These are phyloP conservation scores for Isochrysis galbana DNA, from an alignment of 78 protist species.

Conservation along the genomic window DNA sequence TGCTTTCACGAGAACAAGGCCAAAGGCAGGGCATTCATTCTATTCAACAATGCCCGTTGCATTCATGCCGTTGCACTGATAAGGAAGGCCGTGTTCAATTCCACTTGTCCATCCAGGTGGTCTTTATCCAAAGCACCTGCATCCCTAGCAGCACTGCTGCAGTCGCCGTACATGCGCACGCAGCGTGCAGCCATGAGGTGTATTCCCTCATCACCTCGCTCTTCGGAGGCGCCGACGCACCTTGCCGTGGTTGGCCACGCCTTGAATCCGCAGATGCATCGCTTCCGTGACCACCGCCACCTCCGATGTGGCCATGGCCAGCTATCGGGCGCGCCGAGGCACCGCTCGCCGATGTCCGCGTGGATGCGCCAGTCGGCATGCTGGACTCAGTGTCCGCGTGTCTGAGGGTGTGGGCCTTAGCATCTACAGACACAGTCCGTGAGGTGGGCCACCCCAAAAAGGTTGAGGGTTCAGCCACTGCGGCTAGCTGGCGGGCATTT, in stretches of 20 bases:
- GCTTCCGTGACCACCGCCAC: background rate
- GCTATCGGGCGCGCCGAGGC: too few relatives aligned
- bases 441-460: too few relatives aligned
- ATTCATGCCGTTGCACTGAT: too few relatives aligned
- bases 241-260: background rate
- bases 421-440: background rate
- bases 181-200: too few relatives aligned
- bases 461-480: too few relatives aligned
- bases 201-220: too few relatives aligned
- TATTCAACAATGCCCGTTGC: too few relatives aligned
- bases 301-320: background rate
- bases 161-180: background rate
- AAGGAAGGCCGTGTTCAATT: too few relatives aligned
- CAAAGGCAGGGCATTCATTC: too few relatives aligned
- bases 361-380: too few relatives aligned
- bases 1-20: too few relatives aligned
- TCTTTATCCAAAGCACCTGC: background rate
- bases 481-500: background rate
- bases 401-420: background rate
- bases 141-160: background rate
- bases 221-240: background rate
- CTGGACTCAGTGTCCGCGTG: background rate
- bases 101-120: background rate
- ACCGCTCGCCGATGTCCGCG: too few relatives aligned
- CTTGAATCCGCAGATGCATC: background rate